Base-by-base conservation (phyloP, 2,329 filamentous ascomycete genomes). In the Venturiaceae sp. region DNA sequence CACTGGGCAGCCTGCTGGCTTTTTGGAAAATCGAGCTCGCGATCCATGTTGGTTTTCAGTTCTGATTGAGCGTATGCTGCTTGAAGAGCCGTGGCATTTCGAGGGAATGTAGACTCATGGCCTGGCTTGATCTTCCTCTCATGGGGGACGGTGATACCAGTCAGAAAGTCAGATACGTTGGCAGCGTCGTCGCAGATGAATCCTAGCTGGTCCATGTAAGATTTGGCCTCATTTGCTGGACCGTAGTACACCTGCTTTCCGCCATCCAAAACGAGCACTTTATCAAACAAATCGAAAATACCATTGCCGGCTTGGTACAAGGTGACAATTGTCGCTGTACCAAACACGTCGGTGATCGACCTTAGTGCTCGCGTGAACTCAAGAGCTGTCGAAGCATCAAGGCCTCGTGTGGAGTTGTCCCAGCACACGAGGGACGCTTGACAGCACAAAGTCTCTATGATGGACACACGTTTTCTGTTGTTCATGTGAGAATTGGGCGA, bases 241-340 rank as follows among this genome's bases (percentile, higher is more conserved):
- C 88, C 89, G 62, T 86, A 92, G 73, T 83, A 92, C 61, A 92
- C 91, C 66, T 91, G 82, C 0, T 85, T 79, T 0, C 89, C 89
- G 66, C n/a, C 57, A 65, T 92, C 90, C 0, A 92, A 74, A 0
- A 92, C 84, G 0, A 84, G 78, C 0, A 82, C 83, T 67, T 91
- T 91, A 72, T 92, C 87, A 64, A 92, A 92, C 8, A 41, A 32
- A 14, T 69, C 62, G 53, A 71, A 74, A 0, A 74, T 60, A 6
- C 67, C 69, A 58, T 74, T 70, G 50, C 71, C 71, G 8, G 75
- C 75, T 62, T 78, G 75, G 64, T 85, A 85, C 50, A 85, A 81
- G 0, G 82, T 80, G 26, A 85, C 79, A 16, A 77, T 76, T 59
- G 78, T 76, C 5, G 78, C 74, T 11, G 71, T 75, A 16, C 77